Evolutionary conservation across 768 basidiomycete species (phyloP), one percentile per base, ranked within the genome.

Genomic region (Auriscalpium microsporum): DNA sequence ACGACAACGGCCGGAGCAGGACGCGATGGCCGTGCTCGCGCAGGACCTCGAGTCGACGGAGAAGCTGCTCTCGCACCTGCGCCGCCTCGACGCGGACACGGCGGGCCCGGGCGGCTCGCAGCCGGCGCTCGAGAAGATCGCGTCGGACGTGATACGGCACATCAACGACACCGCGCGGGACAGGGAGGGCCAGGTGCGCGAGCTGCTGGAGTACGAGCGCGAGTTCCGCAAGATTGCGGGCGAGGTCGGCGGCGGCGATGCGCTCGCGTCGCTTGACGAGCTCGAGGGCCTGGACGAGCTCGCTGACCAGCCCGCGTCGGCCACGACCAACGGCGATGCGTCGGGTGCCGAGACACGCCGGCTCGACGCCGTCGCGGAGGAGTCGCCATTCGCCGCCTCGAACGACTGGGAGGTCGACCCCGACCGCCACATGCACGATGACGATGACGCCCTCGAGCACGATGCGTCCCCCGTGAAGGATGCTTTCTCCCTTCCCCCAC

Each of bases 171-270:
- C 83, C 11, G 79, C 81, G 37, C 81, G 83, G 48, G 84, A 90
- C 62, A 80, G 91, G 55, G 91, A 94, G 67, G 78, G 76, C 3
- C 91, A 94, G 69, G 80, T 90, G 4, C 84, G 91, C 51, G 87
- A 84, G 64, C 69, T 94, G 52, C 71, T 84, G 37, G 87, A 84
- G 59, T 86, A 78, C 65, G 90, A 93, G 64, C 79, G 89, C 52
- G 86, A 92, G 68, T 82, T 94, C 64, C 78, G 80, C 61, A 82
- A 82, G 65, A 87, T 90, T 61, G 81, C 83, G 1, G 81, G 79
- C 5, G 89, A 91, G 67, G 80, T 88, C 16, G 86, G 87, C 40
- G 90, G 90, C 17, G 78, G 72, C 40, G 90, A 92, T 40, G 81
- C 81, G 10, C 73, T 94, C 10, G 81, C 82, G 10, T 75, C 77